Evolutionary conservation across 352 stramenopile genomes (phyloP), one percentile per base, ranked within the genome.

Genomic region (Phytopythium cucurbitacearum): DNA sequence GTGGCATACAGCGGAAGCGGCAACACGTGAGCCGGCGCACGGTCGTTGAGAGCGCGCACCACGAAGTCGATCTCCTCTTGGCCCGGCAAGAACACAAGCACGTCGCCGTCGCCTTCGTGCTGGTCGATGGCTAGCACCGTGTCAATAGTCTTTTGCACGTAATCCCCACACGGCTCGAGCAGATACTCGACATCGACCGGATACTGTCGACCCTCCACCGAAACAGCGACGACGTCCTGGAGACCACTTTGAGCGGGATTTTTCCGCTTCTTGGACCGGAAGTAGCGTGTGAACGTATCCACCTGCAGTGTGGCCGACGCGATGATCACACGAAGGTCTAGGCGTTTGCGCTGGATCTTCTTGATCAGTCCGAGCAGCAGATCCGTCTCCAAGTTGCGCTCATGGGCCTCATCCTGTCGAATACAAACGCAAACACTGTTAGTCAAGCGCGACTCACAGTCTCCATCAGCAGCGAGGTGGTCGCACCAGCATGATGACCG

Each of bases 81-180:
- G 3, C 93, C 91, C 16, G 96, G 91, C 13, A 99, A 63, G 51
- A 99, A 99, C 35, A 97, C 87, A 5, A 99, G 79, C 38, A 99
- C 94, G 60, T 99, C 95, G 13, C 95, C 95, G 40, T 74, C 62
- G 2, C 69, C 72, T 70, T 94, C 83, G 16, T 73, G 65, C 41
- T 73, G 54, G 49, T 94, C 81, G 54, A 93, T 89, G 35, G 61
- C 62, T 9, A 93, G 45, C 9, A 89, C 73, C 0, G 82, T 89
- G 51, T 85, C 73, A 45, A 95, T 74, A n/a, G 76, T 65, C 66
- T 80, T 88, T 36, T 86, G 59, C 38, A 94, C 49, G 53, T 89
- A 91, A 40, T 92, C 74, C 7, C 65, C 60, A 53, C 71, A 81
- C 6, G 85, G 76, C 44, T 87, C 71, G 16, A 79, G 55, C 4